Percentiles rank a stretch among this genome's conserved stretches.
Conservation (phyloP, 2,329 filamentous ascomycete genomes). For the Scedosporium dehoogii region DNA sequence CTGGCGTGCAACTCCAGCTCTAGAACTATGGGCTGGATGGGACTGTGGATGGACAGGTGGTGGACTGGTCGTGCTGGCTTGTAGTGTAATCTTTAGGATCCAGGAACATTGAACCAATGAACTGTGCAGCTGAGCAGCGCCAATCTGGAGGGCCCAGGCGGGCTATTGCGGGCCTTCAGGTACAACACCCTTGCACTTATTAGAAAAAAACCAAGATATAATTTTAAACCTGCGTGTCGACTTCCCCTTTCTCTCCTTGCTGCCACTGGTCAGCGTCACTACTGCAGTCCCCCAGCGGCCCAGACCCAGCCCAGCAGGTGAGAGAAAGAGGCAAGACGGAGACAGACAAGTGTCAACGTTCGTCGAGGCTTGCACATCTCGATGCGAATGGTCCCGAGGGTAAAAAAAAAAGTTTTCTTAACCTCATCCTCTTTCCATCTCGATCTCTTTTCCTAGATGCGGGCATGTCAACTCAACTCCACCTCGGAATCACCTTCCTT, state of each 20-base stretch:
- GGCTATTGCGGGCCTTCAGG: constrained; percentile 2
- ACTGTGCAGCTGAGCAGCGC: constrained; percentile 1
- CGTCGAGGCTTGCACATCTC: neutral
- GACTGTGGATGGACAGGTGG: neutral
- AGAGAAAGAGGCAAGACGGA: neutral
- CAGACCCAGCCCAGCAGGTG: neutral
- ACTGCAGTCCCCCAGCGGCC: neutral
- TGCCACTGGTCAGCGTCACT: neutral
- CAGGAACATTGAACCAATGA: constrained; percentile 3
- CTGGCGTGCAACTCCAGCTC: neutral
- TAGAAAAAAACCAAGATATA: constrained; percentile 6
- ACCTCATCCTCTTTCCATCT: neutral
- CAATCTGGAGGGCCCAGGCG: neutral
- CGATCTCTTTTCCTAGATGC: neutral
- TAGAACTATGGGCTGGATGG: neutral
- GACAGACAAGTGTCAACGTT: neutral
- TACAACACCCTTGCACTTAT: constrained; percentile 5
- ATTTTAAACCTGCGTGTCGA: constrained; percentile 5
- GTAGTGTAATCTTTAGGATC: too few species aligned
- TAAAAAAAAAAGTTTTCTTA: neutral
- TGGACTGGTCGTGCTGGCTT: neutral
- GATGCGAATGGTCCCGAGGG: neutral
- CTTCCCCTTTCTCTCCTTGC: constrained; percentile 6
- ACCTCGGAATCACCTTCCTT: neutral
- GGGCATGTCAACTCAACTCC: neutral